A percentile compares a stretch with the other conserved stretches of the same genome.
phyloP scores from a whole-genome alignment of 768 basidiomycete species.

The Xerocomus brunneocitrinus region DNA sequence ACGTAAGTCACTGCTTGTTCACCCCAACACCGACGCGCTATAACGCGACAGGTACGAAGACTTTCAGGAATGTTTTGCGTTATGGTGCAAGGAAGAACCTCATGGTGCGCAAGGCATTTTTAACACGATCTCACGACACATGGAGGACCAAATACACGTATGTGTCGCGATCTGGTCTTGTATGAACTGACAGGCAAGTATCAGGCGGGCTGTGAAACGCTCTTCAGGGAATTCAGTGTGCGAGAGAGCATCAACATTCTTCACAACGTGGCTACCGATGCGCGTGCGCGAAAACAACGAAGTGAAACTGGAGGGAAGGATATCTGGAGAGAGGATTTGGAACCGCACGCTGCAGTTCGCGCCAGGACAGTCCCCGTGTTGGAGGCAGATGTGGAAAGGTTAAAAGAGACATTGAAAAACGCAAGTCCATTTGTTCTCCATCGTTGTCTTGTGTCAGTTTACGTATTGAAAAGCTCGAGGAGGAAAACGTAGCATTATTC shows the following conservation, averaged over 20 bases:
- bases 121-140: slow-evolving; percentile 65
- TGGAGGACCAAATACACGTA: slow-evolving; percentile 57
- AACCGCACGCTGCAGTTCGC: slow-evolving; percentile 57
- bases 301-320: slow-evolving; percentile 44
- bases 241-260: slow-evolving; percentile 67
- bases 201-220: slow-evolving; percentile 62
- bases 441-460: background rate
- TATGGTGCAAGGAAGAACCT: slow-evolving; percentile 62
- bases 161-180: background rate
- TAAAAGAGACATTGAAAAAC: slow-evolving; percentile 35
- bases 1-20: slow-evolving; percentile 34
- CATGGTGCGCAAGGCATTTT: slow-evolving; percentile 57
- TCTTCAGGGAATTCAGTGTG: slow-evolving; percentile 66
- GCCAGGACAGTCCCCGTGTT: slow-evolving; percentile 63
- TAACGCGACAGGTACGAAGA: slow-evolving; percentile 40
- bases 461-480: slow-evolving; percentile 44
- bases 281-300: slow-evolving; percentile 48
- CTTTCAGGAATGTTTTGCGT: slow-evolving; percentile 60
- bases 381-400: slow-evolving; percentile 36
- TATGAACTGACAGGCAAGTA: background rate
- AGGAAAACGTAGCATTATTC: slow-evolving; percentile 47
- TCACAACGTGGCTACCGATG: slow-evolving; percentile 66
- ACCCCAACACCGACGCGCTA: background rate
- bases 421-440: slow-evolving; percentile 20
- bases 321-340: slow-evolving; percentile 60